Base-by-base conservation (phyloP, 352 stramenopile genomes). In the Elongisporangium undulatum region DNA sequence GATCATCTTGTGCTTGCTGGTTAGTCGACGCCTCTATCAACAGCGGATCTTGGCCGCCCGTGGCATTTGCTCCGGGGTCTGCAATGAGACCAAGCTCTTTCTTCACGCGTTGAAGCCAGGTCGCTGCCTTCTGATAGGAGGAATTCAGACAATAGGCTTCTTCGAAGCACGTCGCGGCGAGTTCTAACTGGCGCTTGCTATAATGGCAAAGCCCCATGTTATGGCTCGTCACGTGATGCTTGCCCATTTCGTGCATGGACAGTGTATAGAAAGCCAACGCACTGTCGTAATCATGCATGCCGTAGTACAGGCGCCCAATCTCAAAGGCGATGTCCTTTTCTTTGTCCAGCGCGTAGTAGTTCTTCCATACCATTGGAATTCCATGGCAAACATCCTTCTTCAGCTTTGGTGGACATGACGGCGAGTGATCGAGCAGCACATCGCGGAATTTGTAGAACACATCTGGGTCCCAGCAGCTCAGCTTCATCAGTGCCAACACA, bases 371-470 rank as follows among this genome's bases (percentile, higher is more conserved):
- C 17, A 79, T 61, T 16, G 87, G 80, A 12, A 98, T 89, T 10
- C 90, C 91, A 26, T 84, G 66, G 19, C 79, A 76, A n/a, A 98
- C 77, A 55, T 98, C 94, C 34, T 75, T 64, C 49, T 85, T 85
- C 49, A 93, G 69, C 57, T 92, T 90, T 10, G 68, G 64, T 4
- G 77, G 56, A 16, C 77, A 82, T 52, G 68, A 74, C 0, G 84
- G 79, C 49, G 82, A 84, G 64, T 97, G 87, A 59, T 97, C 89
- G 12, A 98, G 72, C 26, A 98, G 72, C 29, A 90, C 79, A 58
- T 98, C 87, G 20, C 92, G 82, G 62, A 98, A 98, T 64, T 98
- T 98, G 69, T 97, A 98, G 67, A 98, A 98, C 29, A 98, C 86
- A 63, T 98, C 94, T 12, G 93, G 86, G 65, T 98, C 94, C 85